Conservation (phyloP, 257 asterid species). For the Phtheirospermum japonicum region DNA sequence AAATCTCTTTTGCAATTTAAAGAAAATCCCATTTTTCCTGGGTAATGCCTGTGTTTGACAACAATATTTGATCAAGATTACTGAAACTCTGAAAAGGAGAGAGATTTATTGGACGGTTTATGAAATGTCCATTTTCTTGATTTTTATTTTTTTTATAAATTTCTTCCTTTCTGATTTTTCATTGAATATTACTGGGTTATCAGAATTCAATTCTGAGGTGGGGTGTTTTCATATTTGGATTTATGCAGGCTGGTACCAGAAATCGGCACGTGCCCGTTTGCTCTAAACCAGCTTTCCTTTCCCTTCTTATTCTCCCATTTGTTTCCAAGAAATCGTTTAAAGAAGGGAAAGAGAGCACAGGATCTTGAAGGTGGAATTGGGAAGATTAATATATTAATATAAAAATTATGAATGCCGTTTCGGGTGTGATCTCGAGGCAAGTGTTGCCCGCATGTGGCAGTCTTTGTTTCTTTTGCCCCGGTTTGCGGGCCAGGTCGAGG, state of each 20-base stretch:
- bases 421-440: constrained; percentile 93
- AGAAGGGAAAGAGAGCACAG: constrained; percentile 68
- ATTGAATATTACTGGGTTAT: constrained; percentile 20
- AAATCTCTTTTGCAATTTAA: background rate
- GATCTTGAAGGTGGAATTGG: constrained; percentile 28
- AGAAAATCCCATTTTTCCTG: background rate
- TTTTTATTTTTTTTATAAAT: background rate
- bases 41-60: background rate
- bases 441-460: constrained; percentile 87
- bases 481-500: constrained; percentile 86
- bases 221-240: constrained; percentile 24
- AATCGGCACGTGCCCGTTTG: constrained; percentile 36
- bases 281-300: constrained; percentile 51
- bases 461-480: constrained; percentile 95
- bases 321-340: constrained; percentile 24
- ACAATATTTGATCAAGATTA: constrained; percentile 6
- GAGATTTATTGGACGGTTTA: constrained; percentile 1
- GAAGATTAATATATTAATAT: background rate
- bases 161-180: background rate
- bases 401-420: constrained; percentile 61
- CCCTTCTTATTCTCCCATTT: constrained; percentile 48
- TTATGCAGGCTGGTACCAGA: constrained; percentile 61
- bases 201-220: constrained; percentile 40
- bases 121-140: constrained; percentile 28
- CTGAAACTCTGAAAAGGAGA: background rate